These are phyloP conservation scores for Leucosporidium yakuticum DNA, from an alignment of 768 basidiomycete species.

Conservation along the genomic window DNA sequence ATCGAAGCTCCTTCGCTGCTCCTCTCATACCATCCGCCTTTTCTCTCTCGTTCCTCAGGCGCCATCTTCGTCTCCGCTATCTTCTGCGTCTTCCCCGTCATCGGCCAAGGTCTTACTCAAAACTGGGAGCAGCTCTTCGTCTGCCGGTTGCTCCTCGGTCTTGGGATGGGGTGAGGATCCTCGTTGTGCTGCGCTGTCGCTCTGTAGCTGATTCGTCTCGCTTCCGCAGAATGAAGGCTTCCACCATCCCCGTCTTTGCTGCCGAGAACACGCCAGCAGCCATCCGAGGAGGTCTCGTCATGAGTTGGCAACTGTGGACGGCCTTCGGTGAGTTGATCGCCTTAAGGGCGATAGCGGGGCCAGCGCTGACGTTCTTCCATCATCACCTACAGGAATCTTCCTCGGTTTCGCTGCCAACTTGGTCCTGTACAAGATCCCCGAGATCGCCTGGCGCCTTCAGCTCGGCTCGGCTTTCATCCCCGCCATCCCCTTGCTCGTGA, in stretches of 20 bases:
- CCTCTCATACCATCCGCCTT: too few species aligned
- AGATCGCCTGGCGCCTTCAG: slow-evolving; percentile 45
- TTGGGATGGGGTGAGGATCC: slow-evolving; percentile 56
- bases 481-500: slow-evolving; percentile 48
- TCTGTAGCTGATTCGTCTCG: background rate
- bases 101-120: slow-evolving; percentile 48
- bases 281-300: slow-evolving; percentile 82
- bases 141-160: slow-evolving; percentile 55
- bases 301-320: slow-evolving; percentile 64
- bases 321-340: background rate
- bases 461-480: slow-evolving; percentile 44
- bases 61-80: slow-evolving; percentile 30
- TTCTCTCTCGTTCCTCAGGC: too few species aligned
- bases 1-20: too few species aligned
- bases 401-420: slow-evolving; percentile 1
- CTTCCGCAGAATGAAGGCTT: background rate
- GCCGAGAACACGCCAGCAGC: slow-evolving; percentile 71
- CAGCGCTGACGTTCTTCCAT: too few species aligned
- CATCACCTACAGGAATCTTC: slow-evolving; percentile 34
- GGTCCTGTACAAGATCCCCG: slow-evolving; percentile 25
- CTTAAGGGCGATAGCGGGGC: too few species aligned
- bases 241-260: slow-evolving; percentile 58
- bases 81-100: slow-evolving; percentile 20
- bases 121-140: slow-evolving; percentile 55
- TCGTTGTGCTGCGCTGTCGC: background rate